Conservation (phyloP, 306 rosid species). For the Gleditsia sinensis region DNA sequence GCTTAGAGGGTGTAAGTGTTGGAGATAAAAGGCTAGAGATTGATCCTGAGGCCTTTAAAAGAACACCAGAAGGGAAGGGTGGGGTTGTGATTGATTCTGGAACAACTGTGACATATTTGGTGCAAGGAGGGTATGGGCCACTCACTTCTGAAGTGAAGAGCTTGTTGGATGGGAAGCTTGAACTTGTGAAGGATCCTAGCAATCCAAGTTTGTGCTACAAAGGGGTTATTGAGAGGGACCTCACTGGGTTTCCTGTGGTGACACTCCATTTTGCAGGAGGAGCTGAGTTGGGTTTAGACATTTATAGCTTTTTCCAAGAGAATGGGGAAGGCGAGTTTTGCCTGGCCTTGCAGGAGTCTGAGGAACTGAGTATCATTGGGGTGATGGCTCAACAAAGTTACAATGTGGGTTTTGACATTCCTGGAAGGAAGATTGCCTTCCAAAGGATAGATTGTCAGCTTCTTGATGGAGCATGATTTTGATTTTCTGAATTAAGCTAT, state of each 20-base stretch:
- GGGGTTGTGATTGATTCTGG: constrained; percentile 34
- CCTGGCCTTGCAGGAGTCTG: neutral
- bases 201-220: neutral
- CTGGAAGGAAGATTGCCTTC: neutral
- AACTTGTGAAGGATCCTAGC: neutral
- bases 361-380: neutral
- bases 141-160: neutral
- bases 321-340: neutral
- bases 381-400: constrained; percentile 28
- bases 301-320: neutral
- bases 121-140: neutral
- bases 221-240: neutral
- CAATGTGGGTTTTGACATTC: constrained; percentile 26
- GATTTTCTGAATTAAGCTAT: neutral
- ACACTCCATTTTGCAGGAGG: neutral
- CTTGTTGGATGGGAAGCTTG: neutral
- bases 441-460: constrained; percentile 27
- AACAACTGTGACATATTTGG: neutral
- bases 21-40: constrained; percentile 21
- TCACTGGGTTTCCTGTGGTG: constrained; percentile 15
- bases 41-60: neutral
- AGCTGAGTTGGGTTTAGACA: constrained; percentile 11
- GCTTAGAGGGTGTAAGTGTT: constrained; percentile 19
- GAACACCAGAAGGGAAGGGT: constrained; percentile 1
- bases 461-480: neutral